These are phyloP conservation scores for Aspergillus hortae DNA, from an alignment of 2,329 filamentous ascomycete genomes.

Conservation along the genomic window DNA sequence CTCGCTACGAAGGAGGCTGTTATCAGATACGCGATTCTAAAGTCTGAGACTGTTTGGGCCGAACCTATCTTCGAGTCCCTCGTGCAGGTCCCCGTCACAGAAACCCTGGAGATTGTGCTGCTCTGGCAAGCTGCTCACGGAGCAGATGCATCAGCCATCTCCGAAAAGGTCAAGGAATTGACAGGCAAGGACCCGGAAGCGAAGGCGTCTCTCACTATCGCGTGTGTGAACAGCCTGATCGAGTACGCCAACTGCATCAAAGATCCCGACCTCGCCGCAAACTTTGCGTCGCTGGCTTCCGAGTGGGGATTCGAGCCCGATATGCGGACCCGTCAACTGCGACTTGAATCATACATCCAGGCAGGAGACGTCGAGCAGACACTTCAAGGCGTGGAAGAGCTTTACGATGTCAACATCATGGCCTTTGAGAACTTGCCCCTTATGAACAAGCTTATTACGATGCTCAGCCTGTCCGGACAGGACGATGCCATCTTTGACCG, in stretches of 20 bases:
- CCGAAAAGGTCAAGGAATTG: constrained; percentile 69
- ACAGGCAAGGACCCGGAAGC: constrained; percentile 43
- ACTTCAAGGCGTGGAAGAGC: constrained; percentile 52
- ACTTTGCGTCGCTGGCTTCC: constrained; percentile 65
- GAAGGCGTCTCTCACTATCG: constrained; percentile 57
- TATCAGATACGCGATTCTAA: constrained; percentile 60
- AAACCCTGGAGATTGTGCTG: constrained; percentile 68
- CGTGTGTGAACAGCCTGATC: constrained; percentile 74
- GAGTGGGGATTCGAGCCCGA: constrained; percentile 66
- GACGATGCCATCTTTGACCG: constrained; percentile 63
- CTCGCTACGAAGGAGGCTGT: constrained; percentile 51
- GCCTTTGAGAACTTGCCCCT: constrained; percentile 59
- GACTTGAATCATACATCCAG: constrained; percentile 72
- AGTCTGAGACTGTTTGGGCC: constrained; percentile 60
- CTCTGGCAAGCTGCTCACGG: constrained; percentile 72
- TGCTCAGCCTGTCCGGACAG: constrained; percentile 55
- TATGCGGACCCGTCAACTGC: constrained; percentile 66
- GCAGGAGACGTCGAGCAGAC: constrained; percentile 66
- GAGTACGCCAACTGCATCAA: constrained; percentile 66
- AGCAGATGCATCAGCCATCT: constrained; percentile 68
- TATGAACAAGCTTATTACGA: constrained; percentile 69
- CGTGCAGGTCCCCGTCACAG: constrained; percentile 46
- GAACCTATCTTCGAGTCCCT: constrained; percentile 55
- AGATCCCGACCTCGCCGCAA: constrained; percentile 69
- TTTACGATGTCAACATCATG: constrained; percentile 50